Conservation (phyloP, 306 rosid species). For the Castanospermum australe region DNA sequence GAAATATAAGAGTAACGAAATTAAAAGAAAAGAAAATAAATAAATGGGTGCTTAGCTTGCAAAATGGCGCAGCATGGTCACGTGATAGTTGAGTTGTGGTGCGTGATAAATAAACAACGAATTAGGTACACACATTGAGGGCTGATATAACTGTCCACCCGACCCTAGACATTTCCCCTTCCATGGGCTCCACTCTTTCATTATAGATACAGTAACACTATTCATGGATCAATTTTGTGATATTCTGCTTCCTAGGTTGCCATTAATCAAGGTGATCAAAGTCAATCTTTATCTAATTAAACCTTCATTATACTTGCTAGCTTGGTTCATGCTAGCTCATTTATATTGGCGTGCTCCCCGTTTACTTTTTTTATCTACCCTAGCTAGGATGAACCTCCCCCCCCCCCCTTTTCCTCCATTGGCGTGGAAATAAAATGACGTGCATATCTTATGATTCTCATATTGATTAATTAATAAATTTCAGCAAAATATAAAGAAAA, state of each 20-base stretch:
- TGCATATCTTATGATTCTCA: too few relatives aligned
- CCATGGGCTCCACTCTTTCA: slow-evolving; percentile 56
- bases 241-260: slow-evolving; percentile 1
- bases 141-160: slow-evolving; percentile 69
- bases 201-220: neutral
- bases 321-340: neutral
- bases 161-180: slow-evolving; percentile 67
- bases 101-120: slow-evolving; percentile 42
- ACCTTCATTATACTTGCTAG: neutral
- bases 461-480: too few relatives aligned
- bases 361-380: too few relatives aligned
- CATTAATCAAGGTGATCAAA: slow-evolving; percentile 18
- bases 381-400: too few relatives aligned
- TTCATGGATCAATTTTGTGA: slow-evolving; percentile 11
- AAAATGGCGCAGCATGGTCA: slow-evolving; percentile 48
- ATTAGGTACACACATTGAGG: slow-evolving; percentile 52
- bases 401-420: too few relatives aligned
- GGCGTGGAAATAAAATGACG: too few relatives aligned
- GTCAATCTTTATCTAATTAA: slow-evolving; percentile 23
- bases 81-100: slow-evolving; percentile 59
- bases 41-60: slow-evolving; percentile 41
- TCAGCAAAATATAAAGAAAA: too few relatives aligned
- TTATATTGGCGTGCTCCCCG: too few relatives aligned
- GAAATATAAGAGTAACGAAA: neutral
- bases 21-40: slow-evolving; percentile 9